Conservation (phyloP, 495 filamentous ascomycete species). For the Aspergillus panamensis region DNA sequence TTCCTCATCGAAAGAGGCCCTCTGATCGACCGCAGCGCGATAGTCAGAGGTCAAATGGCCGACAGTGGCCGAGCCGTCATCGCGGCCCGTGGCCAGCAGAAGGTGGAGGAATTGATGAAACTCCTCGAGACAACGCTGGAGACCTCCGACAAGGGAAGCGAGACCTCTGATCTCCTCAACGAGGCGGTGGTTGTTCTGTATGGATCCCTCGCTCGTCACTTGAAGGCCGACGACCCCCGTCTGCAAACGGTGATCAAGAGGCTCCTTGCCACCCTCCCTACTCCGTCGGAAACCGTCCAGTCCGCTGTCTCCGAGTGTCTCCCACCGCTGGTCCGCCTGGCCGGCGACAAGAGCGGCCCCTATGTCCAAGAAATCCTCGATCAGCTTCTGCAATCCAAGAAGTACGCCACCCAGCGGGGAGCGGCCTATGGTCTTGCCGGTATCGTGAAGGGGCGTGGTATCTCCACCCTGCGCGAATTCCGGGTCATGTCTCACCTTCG, state of each 20-base stretch:
- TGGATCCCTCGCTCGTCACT: constrained; percentile 83
- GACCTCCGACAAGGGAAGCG: constrained; percentile 71
- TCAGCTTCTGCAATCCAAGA: constrained; percentile 75
- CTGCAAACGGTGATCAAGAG: constrained; percentile 81
- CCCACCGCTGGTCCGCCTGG: constrained; percentile 80
- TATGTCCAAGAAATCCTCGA: constrained; percentile 81
- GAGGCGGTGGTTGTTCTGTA: constrained; percentile 97
- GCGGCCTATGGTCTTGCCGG: constrained; percentile 94
- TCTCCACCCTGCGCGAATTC: constrained; percentile 78
- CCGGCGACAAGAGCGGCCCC: constrained; percentile 65
- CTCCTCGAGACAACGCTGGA: constrained; percentile 83
- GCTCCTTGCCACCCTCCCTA: constrained; percentile 79
- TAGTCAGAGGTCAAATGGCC: constrained; percentile 86
- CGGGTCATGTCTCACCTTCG: constrained; percentile 77
- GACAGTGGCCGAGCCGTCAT: constrained; percentile 83
- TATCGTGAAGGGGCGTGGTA: constrained; percentile 78
- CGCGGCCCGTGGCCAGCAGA: constrained; percentile 66
- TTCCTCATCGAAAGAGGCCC: constrained; percentile 85
- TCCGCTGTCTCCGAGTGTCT: constrained; percentile 93
- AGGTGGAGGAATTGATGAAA: constrained; percentile 88
- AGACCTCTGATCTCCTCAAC: constrained; percentile 79
- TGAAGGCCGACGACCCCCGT: constrained; percentile 76
- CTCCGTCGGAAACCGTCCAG: constrained; percentile 95
- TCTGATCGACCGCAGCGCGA: constrained; percentile 70
- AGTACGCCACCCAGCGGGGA: constrained; percentile 84